Conservation (phyloP, 148 eudicot genomes). For the Limonium bicolor region DNA sequence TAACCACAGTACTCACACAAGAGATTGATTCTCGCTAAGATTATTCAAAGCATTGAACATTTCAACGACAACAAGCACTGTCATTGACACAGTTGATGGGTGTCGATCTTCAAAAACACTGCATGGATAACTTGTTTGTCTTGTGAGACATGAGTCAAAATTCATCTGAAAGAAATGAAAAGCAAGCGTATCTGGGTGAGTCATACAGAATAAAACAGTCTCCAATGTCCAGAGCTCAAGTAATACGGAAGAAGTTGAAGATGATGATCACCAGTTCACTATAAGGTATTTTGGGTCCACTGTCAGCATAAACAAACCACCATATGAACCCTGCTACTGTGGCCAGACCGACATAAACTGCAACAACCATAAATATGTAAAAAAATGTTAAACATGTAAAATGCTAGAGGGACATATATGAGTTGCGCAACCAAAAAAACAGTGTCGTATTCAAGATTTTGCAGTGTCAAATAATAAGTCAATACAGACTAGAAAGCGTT, state of each 20-base stretch:
- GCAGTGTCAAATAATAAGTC: no score
- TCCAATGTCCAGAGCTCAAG: background rate
- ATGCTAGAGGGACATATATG: background rate
- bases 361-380: constrained; percentile 16
- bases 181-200: no score
- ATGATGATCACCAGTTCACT: constrained; percentile 58
- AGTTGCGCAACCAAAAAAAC: no score
- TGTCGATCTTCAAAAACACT: constrained; percentile 77
- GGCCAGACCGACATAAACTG: constrained; percentile 98
- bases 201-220: background rate
- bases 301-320: constrained; percentile 89
- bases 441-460: no score
- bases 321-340: constrained; percentile 97
- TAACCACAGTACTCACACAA: constrained; percentile 44
- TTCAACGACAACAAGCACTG: constrained; percentile 98
- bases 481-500: no score
- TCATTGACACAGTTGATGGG: constrained; percentile 98
- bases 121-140: constrained; percentile 76
- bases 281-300: constrained; percentile 85
- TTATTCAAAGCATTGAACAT: constrained; percentile 98
- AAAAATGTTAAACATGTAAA: background rate
- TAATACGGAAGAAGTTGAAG: background rate
- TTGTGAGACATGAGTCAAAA: constrained; percentile 78
- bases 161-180: constrained; percentile 52
- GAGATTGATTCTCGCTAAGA: constrained; percentile 98